Conservation (phyloP, 2,329 filamentous ascomycete species). For the Neurospora crassa region DNA sequence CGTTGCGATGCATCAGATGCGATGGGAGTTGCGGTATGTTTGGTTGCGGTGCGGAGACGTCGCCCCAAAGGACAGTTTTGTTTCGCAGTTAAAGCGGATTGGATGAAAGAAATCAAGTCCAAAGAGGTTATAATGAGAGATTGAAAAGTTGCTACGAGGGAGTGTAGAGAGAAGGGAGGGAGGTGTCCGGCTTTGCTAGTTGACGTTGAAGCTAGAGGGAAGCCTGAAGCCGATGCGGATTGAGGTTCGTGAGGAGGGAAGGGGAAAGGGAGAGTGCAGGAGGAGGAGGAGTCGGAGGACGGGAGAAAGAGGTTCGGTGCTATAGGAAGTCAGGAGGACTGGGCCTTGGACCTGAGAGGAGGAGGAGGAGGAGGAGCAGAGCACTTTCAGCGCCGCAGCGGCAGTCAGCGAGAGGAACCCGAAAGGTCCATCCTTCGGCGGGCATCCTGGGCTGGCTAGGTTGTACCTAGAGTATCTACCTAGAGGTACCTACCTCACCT, state of each 20-base stretch:
- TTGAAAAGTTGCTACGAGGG: slow-evolving; percentile 17
- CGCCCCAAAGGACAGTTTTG: slow-evolving; percentile 13
- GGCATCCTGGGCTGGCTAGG: neutral
- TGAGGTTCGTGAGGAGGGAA: slow-evolving; percentile 8
- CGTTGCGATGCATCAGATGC: neutral
- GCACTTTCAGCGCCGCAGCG: neutral
- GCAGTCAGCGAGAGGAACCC: neutral
- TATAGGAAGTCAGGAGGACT: neutral
- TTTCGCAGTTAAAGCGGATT: slow-evolving; percentile 5
- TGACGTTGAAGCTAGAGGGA: slow-evolving; percentile 11
- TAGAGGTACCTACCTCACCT: no score
- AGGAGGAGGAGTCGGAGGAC: slow-evolving; percentile 14
- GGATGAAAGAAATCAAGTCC: slow-evolving; percentile 13
- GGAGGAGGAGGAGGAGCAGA: neutral
- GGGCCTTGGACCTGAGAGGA: neutral
- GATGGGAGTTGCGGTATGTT: neutral
- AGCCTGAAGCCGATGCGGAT: slow-evolving; percentile 10
- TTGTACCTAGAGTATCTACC: neutral
- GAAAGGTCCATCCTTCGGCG: neutral
- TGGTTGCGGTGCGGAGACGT: slow-evolving; percentile 12
- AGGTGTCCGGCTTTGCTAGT: slow-evolving; percentile 1
- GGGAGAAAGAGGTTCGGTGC: neutral
- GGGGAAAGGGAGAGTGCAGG: slow-evolving; percentile 16
- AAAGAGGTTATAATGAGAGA: slow-evolving; percentile 19
- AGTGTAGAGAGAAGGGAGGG: slow-evolving; percentile 12